phyloP scores from a whole-genome alignment of 768 basidiomycete genomes.

The Suillus cothurnatus region DNA sequence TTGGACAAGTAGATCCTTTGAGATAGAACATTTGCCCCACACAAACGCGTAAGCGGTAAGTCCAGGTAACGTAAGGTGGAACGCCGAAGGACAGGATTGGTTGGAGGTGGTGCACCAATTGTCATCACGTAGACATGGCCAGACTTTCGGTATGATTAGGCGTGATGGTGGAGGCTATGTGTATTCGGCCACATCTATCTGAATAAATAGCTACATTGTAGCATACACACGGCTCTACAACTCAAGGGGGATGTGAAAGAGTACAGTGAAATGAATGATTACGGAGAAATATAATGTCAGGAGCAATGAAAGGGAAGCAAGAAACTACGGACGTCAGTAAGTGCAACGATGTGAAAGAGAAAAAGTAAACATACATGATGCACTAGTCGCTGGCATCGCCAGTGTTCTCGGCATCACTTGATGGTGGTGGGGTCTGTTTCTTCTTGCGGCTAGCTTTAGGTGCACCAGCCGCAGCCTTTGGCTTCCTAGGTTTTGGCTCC shows the following conservation, averaged over 20 bases:
- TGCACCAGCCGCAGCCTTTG: constrained; percentile 36
- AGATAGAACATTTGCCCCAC: not conserved
- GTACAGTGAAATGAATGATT: constrained; percentile 13
- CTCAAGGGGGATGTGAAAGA: not conserved
- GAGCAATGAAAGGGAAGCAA: constrained; percentile 4
- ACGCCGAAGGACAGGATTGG: not conserved
- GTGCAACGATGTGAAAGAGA: not conserved
- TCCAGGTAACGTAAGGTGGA: not conserved
- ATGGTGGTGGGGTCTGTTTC: constrained; percentile 23
- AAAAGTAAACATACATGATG: not conserved
- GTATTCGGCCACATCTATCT: not conserved
- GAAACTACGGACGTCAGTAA: constrained; percentile 7
- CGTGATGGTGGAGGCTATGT: not conserved
- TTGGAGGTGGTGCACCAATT: not conserved
- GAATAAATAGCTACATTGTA: constrained; percentile 12
- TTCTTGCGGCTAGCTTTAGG: constrained; percentile 11
- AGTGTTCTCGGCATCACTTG: constrained; percentile 24
- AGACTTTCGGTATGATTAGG: not conserved
- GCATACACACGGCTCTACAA: constrained; percentile 15
- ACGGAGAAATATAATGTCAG: constrained; percentile 16
- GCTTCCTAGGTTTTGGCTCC: constrained; percentile 46
- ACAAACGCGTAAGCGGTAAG: not conserved
- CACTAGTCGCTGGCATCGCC: constrained; percentile 27
- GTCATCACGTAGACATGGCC: not conserved
- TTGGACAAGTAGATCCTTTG: not conserved